phyloP scores from a whole-genome alignment of 352 stramenopile genomes.

The Globisporangium camurandrum region DNA sequence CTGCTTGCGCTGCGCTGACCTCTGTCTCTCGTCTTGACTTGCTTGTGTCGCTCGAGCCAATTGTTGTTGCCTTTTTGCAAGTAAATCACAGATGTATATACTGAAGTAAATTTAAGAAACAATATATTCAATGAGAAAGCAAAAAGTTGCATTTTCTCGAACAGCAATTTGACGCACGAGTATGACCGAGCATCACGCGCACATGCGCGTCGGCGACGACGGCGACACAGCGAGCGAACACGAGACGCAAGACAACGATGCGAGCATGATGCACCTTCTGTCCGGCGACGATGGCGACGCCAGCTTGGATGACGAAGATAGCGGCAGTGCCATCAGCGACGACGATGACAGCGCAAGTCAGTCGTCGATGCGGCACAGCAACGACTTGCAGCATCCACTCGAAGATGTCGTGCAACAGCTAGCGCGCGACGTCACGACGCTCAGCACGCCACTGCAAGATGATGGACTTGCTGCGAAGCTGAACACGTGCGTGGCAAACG shows the following conservation, averaged over 20 bases:
- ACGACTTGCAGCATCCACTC: conserved; percentile 47
- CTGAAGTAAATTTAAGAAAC: too few relatives aligned
- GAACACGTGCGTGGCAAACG: conserved; percentile 70
- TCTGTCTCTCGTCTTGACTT: too few relatives aligned
- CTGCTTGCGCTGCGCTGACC: not conserved
- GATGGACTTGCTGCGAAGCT: conserved; percentile 63
- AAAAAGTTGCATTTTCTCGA: too few relatives aligned
- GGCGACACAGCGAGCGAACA: conserved; percentile 1
- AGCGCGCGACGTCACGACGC: conserved; percentile 53
- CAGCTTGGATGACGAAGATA: conserved; percentile 7
- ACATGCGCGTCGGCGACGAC: not conserved
- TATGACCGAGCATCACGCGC: not conserved
- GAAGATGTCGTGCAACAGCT: conserved; percentile 57
- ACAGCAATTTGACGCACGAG: not conserved
- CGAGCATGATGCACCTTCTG: not conserved
- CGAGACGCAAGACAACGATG: not conserved
- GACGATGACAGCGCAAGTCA: conserved; percentile 7
- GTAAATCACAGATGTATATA: too few relatives aligned
- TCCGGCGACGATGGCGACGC: not conserved
- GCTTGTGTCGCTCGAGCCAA: too few relatives aligned
- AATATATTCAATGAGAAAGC: too few relatives aligned
- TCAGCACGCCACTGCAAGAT: conserved; percentile 35
- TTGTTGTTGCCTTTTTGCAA: too few relatives aligned
- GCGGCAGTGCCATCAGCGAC: conserved; percentile 6
- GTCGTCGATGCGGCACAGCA: conserved; percentile 14